Conservation (phyloP, 2,329 filamentous ascomycete genomes). For the Monilinia aucupariae region DNA sequence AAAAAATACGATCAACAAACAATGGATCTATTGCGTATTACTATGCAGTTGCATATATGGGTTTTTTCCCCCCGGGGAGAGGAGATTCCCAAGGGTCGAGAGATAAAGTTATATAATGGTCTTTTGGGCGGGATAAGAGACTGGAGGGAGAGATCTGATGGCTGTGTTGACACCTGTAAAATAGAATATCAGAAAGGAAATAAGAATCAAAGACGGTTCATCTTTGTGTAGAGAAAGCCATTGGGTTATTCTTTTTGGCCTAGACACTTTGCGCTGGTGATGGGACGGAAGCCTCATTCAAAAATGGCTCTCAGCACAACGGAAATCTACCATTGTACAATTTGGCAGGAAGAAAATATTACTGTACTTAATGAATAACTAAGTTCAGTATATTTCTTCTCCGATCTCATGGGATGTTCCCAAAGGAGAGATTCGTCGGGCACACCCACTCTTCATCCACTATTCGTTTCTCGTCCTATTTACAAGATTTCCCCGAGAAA, state of each 20-base stretch:
- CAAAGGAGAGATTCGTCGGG: too few species aligned
- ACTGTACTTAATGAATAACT: not conserved
- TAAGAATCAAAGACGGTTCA: conserved; percentile 24
- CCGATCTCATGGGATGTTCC: too few species aligned
- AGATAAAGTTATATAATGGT: too few species aligned
- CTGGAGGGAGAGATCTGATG: conserved; percentile 12
- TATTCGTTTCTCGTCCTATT: not conserved
- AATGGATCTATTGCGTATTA: conserved; percentile 23
- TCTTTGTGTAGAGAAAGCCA: conserved; percentile 12
- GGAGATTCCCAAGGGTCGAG: not conserved
- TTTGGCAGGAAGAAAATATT: not conserved
- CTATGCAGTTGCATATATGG: conserved; percentile 22
- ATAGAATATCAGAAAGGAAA: conserved; percentile 26
- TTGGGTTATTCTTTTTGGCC: not conserved
- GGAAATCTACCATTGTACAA: not conserved
- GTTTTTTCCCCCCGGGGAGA: too few species aligned
- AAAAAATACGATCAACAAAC: conserved; percentile 3
- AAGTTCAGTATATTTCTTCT: not conserved
- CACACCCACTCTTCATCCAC: not conserved
- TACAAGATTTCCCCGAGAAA: not conserved
- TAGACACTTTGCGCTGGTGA: not conserved
- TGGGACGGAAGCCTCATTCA: not conserved
- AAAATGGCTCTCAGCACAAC: not conserved
- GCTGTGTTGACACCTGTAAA: conserved; percentile 31
- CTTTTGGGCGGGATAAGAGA: too few species aligned